These are phyloP conservation scores for Leptomonas pyrrhocoris DNA, from an alignment of 208 protist genomes.

Conservation along the genomic window DNA sequence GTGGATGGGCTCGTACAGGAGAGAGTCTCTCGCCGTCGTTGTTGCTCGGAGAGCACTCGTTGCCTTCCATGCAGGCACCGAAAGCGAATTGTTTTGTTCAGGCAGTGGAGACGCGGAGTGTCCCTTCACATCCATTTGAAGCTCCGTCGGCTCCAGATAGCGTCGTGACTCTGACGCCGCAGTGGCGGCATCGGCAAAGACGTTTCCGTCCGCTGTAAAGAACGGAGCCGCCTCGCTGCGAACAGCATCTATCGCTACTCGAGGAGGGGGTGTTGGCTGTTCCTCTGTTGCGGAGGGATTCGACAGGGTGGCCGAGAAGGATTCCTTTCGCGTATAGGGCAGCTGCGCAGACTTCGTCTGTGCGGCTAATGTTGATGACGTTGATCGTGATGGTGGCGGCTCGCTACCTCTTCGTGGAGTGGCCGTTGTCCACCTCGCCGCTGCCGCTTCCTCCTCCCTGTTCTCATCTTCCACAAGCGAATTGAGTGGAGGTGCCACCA, in stretches of 20 bases:
- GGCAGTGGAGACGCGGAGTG: not conserved
- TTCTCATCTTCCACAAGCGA: not conserved
- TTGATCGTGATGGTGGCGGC: no score
- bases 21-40: not conserved
- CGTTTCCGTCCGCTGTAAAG: no score
- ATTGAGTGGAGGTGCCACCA: not conserved
- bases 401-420: no score
- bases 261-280: no score
- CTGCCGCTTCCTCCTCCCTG: not conserved
- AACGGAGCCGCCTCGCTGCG: no score
- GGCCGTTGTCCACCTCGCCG: not conserved
- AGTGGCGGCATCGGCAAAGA: not conserved
- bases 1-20: constrained; percentile 31
- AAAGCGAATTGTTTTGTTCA: not conserved
- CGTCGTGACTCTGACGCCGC: not conserved
- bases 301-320: no score
- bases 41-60: not conserved
- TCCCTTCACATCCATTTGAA: not conserved
- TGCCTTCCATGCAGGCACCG: constrained; percentile 3
- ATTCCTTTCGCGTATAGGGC: no score
- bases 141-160: not conserved
- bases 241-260: no score
- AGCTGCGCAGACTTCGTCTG: no score
- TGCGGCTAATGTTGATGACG: no score
- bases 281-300: no score